Percentiles rank a stretch among this genome's conserved stretches.
phyloP scores from a whole-genome alignment of 2,329 filamentous ascomycete species.

The Aureobasidium namibiae region DNA sequence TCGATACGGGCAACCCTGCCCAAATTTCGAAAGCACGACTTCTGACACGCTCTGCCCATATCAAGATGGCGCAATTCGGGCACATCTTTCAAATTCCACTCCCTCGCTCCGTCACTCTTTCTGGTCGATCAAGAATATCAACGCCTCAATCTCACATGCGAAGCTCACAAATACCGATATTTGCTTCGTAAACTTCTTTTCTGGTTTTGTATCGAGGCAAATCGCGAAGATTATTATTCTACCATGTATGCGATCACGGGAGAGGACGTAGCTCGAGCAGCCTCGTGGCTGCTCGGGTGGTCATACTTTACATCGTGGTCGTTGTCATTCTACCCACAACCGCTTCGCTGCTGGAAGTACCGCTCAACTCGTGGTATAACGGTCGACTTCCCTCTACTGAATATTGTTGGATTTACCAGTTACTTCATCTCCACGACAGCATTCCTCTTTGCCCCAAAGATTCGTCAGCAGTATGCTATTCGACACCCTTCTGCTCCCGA shows the following conservation, averaged over 20 bases:
- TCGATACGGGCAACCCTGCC: no score
- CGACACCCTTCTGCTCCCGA: constrained; percentile 65
- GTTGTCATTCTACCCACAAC: constrained; percentile 86
- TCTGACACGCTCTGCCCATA: not conserved
- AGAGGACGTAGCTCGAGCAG: not conserved
- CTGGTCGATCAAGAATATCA: not conserved
- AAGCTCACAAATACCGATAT: not conserved
- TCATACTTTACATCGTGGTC: constrained; percentile 47
- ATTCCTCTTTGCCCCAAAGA: constrained; percentile 70
- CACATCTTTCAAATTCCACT: not conserved
- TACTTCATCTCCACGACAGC: constrained; percentile 68
- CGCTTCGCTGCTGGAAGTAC: constrained; percentile 68
- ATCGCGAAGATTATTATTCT: not conserved
- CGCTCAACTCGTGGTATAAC: constrained; percentile 74
- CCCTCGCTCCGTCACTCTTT: not conserved
- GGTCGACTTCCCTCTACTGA: constrained; percentile 78
- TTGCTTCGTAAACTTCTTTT: not conserved
- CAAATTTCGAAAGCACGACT: not conserved
- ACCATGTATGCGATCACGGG: not conserved
- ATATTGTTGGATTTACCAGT: constrained; percentile 61
- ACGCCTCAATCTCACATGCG: not conserved
- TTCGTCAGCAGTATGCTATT: constrained; percentile 74
- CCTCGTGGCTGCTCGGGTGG: constrained; percentile 7
- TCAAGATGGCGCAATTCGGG: constrained; percentile 8
- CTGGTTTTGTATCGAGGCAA: not conserved